Evolutionary conservation across 371 early-diverging fungal genomes (phyloP), one percentile per base, ranked within the genome.

Genomic region (Haplosporangium sp.): DNA sequence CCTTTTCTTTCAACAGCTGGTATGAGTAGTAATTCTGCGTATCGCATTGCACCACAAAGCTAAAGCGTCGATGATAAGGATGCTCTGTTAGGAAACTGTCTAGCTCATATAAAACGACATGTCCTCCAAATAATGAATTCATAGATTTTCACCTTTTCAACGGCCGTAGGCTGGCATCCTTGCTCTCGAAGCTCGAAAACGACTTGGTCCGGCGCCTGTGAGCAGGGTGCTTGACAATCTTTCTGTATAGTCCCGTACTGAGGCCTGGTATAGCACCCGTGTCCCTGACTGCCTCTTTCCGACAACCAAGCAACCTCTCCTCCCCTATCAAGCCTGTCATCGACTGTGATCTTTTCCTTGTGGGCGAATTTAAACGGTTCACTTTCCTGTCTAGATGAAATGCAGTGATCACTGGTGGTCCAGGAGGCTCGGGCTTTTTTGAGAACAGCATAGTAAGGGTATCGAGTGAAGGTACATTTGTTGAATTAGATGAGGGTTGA

Each of bases 21-120:
- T 79, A 72, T 1, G 72, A 71, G n/a, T 72, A 72, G 41, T 79
- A 79, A 13, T 55, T 79, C 50, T 68, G 73, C 14, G 60, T 66
- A n/a, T 76, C 77, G 51, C 77, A 76, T 38, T 70, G 67, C 29
- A 76, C 57, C 23, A 67, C 70, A 5, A 70, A 21, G 29, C 77
- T 76, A 29, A 42, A 9, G 20, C 0, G 50, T 2, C 10, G 14
- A 51, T 0, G 2, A 41, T 29, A 16, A 62, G 16, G 36, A 46
- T 43, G 1, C 12, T 11, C 12, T 14, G 13, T 52, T 29, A 54
- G 43, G 10, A 1, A 58, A 21, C 0, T 5, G 42, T 7, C 11
- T 4, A 20, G 9, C 6, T 29, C 43, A 9, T 29, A 29, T 29
- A 29, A 29, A 29, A 29, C 10, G 18, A 37, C 46, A 29, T 7